phyloP scores from a whole-genome alignment of 257 asterid species.

The Rehmannia glutinosa region DNA sequence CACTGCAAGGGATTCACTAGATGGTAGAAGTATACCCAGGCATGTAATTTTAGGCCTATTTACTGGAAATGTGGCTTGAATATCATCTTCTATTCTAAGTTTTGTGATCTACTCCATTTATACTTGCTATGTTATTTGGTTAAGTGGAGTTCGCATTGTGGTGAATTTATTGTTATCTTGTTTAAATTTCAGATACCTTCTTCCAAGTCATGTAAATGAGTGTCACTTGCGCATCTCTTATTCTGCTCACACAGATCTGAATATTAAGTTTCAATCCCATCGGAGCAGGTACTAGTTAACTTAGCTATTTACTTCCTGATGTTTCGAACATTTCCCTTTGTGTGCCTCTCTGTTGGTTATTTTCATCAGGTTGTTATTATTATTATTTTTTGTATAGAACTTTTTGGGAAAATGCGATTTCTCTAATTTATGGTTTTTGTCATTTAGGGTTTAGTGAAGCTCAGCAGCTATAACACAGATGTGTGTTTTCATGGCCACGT shows the following conservation, averaged over 20 bases:
- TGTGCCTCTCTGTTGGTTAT: conserved; percentile 10
- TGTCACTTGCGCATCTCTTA: conserved; percentile 74
- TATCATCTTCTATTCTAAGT: background rate
- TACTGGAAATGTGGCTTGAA: background rate
- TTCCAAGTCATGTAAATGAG: conserved; percentile 62
- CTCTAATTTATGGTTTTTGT: conserved; percentile 54
- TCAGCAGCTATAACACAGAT: conserved; percentile 65
- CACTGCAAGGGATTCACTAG: conserved; percentile 74
- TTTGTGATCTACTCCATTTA: conserved; percentile 3
- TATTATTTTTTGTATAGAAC: background rate
- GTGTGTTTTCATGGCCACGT: conserved; percentile 53
- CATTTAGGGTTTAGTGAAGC: conserved; percentile 77
- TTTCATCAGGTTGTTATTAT: background rate
- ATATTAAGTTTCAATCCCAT: conserved; percentile 83
- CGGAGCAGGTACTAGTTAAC: conserved; percentile 62
- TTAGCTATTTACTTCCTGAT: conserved; percentile 14
- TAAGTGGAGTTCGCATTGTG: conserved; percentile 8
- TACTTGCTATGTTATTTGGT: background rate
- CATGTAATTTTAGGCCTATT: conserved; percentile 25
- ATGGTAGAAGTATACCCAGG: conserved; percentile 90
- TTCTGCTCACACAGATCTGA: conserved; percentile 87
- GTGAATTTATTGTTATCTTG: conserved; percentile 13
- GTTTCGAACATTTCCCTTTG: conserved; percentile 9
- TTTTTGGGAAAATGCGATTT: conserved; percentile 20
- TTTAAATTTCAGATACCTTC: conserved; percentile 61